Percentiles rank a stretch among this genome's conserved stretches.
Conservation (phyloP, 169 alveolate genomes). For the Perkinsus chesapeaki region DNA sequence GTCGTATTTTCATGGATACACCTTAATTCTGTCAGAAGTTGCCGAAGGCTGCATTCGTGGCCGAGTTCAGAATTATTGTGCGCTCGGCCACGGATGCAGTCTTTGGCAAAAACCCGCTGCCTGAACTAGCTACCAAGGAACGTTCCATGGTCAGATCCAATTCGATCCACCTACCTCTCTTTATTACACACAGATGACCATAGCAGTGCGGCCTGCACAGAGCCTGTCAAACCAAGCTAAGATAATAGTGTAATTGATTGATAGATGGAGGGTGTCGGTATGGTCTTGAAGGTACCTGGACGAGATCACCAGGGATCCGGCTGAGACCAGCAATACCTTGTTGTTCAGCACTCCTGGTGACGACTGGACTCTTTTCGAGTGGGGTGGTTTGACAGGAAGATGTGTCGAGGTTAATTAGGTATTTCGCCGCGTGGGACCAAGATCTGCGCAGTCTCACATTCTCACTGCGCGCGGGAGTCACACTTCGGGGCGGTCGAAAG, state of each 20-base stretch:
- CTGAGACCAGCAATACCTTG: background rate
- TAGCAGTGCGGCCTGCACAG: background rate
- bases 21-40: too few relatives aligned
- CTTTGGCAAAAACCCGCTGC: too few relatives aligned
- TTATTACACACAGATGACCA: background rate
- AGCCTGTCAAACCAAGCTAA: background rate
- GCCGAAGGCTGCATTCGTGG: too few relatives aligned
- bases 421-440: background rate
- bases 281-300: background rate
- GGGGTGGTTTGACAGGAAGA: background rate
- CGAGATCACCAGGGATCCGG: background rate
- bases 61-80: too few relatives aligned
- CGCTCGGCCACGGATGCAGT: too few relatives aligned
- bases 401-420: background rate
- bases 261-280: background rate
- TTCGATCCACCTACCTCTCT: background rate
- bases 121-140: too few relatives aligned
- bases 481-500: background rate
- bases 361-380: background rate
- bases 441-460: background rate
- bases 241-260: background rate
- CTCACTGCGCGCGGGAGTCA: background rate
- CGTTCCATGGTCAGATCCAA: too few relatives aligned
- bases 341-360: background rate
- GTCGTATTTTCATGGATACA: too few relatives aligned